Evolutionary conservation across 2,329 filamentous ascomycete species (phyloP).

Genomic region (Cercospora sesami): DNA sequence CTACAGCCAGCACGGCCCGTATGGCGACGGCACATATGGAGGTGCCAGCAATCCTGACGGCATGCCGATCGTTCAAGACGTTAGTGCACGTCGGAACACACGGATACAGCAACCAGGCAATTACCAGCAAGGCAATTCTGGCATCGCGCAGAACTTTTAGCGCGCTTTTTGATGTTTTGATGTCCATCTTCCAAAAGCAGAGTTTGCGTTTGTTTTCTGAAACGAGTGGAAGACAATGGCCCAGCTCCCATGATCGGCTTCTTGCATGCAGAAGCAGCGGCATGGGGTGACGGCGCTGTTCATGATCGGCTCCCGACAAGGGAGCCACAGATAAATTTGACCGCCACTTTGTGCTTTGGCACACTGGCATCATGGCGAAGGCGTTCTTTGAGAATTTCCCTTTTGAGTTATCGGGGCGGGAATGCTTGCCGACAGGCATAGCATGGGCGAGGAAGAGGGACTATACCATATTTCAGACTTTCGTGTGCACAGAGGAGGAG

Average conservation of each 20-base stretch:
- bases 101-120: conserved; percentile 88
- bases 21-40: conserved; percentile 57
- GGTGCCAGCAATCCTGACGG: conserved; percentile 48
- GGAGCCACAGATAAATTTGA: conserved; percentile 13
- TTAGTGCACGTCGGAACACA: conserved; percentile 87
- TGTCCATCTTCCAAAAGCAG: conserved; percentile 15
- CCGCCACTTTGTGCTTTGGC: conserved; percentile 17
- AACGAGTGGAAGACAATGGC: not conserved
- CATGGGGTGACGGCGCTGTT: conserved; percentile 11
- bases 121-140: conserved; percentile 84
- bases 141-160: conserved; percentile 95
- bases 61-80: conserved; percentile 87
- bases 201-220: conserved; percentile 8
- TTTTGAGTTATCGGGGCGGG: conserved; percentile 9
- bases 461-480: conserved; percentile 16
- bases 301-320: conserved; percentile 3
- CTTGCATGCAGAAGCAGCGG: conserved; percentile 9
- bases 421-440: conserved; percentile 12
- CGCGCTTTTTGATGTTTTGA: not conserved
- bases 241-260: conserved; percentile 1
- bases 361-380: conserved; percentile 19
- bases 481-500: conserved; percentile 1
- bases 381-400: conserved; percentile 20
- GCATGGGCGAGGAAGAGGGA: conserved; percentile 9
- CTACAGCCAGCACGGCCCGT: conserved; percentile 58